Evolutionary conservation across 2,329 filamentous ascomycete genomes (phyloP).

Genomic region (Davidsoniella virescens): DNA sequence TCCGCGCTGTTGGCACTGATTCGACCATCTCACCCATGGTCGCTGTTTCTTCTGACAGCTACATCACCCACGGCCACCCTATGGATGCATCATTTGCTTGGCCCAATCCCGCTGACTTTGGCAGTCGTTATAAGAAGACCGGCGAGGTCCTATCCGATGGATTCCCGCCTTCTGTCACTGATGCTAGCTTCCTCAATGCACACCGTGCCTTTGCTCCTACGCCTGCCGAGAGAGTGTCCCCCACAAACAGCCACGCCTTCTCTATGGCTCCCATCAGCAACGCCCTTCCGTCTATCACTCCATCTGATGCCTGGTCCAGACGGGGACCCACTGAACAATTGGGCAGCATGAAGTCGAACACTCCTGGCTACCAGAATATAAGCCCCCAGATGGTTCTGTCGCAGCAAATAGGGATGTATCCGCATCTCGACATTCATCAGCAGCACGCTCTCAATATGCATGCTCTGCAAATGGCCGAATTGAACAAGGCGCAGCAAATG

Average conservation of each 20-base stretch:
- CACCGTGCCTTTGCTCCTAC: neutral
- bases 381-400: no score
- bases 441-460: neutral
- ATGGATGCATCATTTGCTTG: neutral
- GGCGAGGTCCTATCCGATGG: conserved; percentile 1
- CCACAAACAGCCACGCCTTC: neutral
- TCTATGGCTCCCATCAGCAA: neutral
- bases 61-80: neutral
- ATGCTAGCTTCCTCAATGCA: neutral
- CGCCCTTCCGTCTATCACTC: neutral
- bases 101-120: conserved; percentile 8
- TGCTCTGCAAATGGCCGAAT: neutral
- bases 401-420: no score
- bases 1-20: neutral
- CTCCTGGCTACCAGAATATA: no score
- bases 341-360: no score
- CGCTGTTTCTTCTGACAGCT: neutral
- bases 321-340: neutral
- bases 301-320: neutral
- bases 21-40: neutral
- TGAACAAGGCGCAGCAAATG: neutral
- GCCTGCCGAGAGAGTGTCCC: neutral
- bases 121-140: neutral
- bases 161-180: neutral
- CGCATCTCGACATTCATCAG: neutral